Evolutionary conservation across 1,284 basidiomycete genomes (phyloP).

Genomic region (Ustilago trichophora): DNA sequence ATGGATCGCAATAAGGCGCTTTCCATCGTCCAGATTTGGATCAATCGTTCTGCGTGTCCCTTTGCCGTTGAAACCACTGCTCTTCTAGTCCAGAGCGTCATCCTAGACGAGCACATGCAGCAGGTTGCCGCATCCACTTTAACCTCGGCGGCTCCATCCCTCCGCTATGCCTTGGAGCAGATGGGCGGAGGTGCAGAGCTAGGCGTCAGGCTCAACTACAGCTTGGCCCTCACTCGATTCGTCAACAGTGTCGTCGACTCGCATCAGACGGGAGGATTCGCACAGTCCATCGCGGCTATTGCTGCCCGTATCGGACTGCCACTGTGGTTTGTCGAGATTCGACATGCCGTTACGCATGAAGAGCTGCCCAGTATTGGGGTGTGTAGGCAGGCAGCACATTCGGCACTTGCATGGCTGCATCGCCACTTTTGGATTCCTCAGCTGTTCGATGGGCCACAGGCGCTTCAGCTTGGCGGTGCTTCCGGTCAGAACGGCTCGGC

Average conservation of each 20-base stretch:
- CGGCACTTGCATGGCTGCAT: slow-evolving; percentile 59
- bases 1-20: slow-evolving; percentile 26
- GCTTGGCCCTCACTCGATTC: slow-evolving; percentile 69
- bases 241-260: slow-evolving; percentile 88
- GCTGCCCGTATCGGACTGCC: slow-evolving; percentile 87
- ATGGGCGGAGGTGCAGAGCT: slow-evolving; percentile 40
- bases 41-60: slow-evolving; percentile 60
- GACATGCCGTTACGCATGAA: slow-evolving; percentile 95
- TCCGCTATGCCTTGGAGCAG: slow-evolving; percentile 34
- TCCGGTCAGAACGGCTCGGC: neutral
- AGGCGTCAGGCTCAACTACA: slow-evolving; percentile 48
- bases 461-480: neutral
- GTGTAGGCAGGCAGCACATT: slow-evolving; percentile 76
- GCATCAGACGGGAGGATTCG: slow-evolving; percentile 79
- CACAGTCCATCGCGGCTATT: slow-evolving; percentile 87
- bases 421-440: slow-evolving; percentile 54
- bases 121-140: slow-evolving; percentile 12
- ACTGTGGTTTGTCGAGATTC: slow-evolving; percentile 87
- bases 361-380: slow-evolving; percentile 86
- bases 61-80: slow-evolving; percentile 63
- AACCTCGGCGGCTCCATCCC: neutral
- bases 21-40: slow-evolving; percentile 54
- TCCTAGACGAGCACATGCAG: slow-evolving; percentile 52
- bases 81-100: slow-evolving; percentile 47
- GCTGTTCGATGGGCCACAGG: slow-evolving; percentile 22